Evolutionary conservation across 495 filamentous ascomycete genomes (phyloP).

Genomic region (Hyphodiscus hymeniophilus): DNA sequence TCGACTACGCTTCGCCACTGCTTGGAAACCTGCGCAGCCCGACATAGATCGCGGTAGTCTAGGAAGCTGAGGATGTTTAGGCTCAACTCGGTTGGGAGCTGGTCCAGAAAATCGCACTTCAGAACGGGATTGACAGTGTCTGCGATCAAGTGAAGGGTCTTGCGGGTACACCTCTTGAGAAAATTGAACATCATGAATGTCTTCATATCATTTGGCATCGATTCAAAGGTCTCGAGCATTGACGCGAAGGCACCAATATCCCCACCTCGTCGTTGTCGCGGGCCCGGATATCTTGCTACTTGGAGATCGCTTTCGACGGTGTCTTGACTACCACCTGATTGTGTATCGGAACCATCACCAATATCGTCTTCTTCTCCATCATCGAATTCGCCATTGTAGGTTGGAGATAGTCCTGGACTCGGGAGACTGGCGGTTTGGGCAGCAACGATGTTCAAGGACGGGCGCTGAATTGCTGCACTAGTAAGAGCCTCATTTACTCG

Average conservation of each 20-base stretch:
- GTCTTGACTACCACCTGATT: constrained; percentile 21
- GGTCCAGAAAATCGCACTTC: constrained; percentile 82
- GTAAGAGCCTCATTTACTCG: constrained; percentile 34
- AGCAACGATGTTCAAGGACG: constrained; percentile 50
- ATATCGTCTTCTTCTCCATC: constrained; percentile 9
- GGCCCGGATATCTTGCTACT: neutral
- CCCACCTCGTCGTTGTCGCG: constrained; percentile 10
- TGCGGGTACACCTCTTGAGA: constrained; percentile 77
- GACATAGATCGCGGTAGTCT: constrained; percentile 79
- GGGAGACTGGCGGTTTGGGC: constrained; percentile 86
- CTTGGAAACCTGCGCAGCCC: constrained; percentile 88
- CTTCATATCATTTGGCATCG: constrained; percentile 81
- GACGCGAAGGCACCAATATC: constrained; percentile 24
- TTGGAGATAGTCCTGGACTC: constrained; percentile 89
- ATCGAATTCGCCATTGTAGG: constrained; percentile 27
- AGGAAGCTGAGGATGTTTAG: constrained; percentile 82
- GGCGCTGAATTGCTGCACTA: constrained; percentile 29
- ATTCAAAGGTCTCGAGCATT: constrained; percentile 85
- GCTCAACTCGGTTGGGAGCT: constrained; percentile 80
- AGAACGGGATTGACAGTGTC: constrained; percentile 92
- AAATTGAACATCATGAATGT: constrained; percentile 95
- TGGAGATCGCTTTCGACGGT: constrained; percentile 14
- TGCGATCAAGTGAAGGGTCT: constrained; percentile 85
- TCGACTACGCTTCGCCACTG: constrained; percentile 87
- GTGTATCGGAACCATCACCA: constrained; percentile 7